Evolutionary conservation across 2,329 filamentous ascomycete genomes (phyloP).

Genomic region (Tolypocladium tundrense): DNA sequence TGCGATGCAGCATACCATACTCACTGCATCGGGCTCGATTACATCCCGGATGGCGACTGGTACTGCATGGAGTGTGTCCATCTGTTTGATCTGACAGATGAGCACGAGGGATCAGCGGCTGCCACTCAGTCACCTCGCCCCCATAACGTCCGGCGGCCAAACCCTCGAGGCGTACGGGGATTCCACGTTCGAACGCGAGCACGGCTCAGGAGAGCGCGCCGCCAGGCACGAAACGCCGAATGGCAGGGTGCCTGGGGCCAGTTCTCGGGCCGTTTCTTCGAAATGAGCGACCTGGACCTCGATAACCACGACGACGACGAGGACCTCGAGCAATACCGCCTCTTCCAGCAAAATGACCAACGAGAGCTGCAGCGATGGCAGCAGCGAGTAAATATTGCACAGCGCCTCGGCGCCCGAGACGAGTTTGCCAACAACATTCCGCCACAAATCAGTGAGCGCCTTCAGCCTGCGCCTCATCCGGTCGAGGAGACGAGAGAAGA

Average conservation of each 20-base stretch:
- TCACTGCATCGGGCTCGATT: constrained; percentile 76
- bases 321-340: constrained; percentile 49
- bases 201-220: constrained; percentile 43
- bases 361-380: constrained; percentile 67
- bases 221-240: constrained; percentile 62
- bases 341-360: constrained; percentile 43
- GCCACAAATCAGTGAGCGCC: constrained; percentile 48
- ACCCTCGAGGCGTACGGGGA: constrained; percentile 20
- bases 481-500: constrained; percentile 66
- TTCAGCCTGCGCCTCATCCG: constrained; percentile 46
- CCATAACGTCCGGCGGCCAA: constrained; percentile 19
- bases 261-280: constrained; percentile 51
- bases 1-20: constrained; percentile 88
- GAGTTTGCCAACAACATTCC: constrained; percentile 57
- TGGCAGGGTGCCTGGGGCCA: constrained; percentile 82
- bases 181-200: constrained; percentile 42
- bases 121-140: constrained; percentile 21
- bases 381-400: constrained; percentile 71
- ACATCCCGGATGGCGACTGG: constrained; percentile 70
- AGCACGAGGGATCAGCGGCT: constrained; percentile 21
- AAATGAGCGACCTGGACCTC: constrained; percentile 36
- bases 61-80: constrained; percentile 78
- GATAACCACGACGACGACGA: constrained; percentile 46
- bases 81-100: constrained; percentile 27
- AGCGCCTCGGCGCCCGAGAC: constrained; percentile 64